A percentile compares a stretch with the other conserved stretches of the same genome.
phyloP scores from a whole-genome alignment of 2,329 filamentous ascomycete genomes.

The Penicillium aurantiogriseum region DNA sequence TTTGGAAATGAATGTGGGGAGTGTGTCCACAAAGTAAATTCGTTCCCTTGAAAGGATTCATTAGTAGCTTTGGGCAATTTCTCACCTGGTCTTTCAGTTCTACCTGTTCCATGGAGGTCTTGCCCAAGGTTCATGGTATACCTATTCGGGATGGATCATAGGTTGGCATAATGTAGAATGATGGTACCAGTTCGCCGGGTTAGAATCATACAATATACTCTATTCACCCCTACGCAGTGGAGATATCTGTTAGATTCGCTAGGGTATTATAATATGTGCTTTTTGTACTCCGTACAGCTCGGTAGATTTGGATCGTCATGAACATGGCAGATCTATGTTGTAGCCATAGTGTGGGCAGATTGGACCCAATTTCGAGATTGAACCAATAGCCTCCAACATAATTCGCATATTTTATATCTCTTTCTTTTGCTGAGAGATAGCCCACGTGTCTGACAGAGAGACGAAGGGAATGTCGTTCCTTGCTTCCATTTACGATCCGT shows the following conservation, averaged over 20 bases:
- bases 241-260: background rate
- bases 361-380: background rate
- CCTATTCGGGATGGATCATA: background rate
- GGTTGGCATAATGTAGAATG: background rate
- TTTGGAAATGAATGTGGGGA: constrained; percentile 2
- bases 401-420: constrained; percentile 4
- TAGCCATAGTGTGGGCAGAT: background rate
- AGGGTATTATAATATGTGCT: background rate
- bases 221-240: background rate
- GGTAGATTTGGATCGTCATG: background rate
- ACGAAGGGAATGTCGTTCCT: constrained; percentile 12
- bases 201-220: background rate
- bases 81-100: background rate
- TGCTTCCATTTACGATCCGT: constrained; percentile 8
- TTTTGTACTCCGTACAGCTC: background rate
- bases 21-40: background rate
- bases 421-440: background rate
- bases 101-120: background rate
- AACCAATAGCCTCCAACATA: background rate
- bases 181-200: background rate
- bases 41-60: background rate
- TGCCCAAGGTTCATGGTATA: background rate
- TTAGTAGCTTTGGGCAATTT: background rate
- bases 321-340: background rate
- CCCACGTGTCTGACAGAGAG: constrained; percentile 22